These are phyloP conservation scores for Immersiporthe knoxdaviesiana DNA, from an alignment of 2,329 filamentous ascomycete species.

Conservation along the genomic window DNA sequence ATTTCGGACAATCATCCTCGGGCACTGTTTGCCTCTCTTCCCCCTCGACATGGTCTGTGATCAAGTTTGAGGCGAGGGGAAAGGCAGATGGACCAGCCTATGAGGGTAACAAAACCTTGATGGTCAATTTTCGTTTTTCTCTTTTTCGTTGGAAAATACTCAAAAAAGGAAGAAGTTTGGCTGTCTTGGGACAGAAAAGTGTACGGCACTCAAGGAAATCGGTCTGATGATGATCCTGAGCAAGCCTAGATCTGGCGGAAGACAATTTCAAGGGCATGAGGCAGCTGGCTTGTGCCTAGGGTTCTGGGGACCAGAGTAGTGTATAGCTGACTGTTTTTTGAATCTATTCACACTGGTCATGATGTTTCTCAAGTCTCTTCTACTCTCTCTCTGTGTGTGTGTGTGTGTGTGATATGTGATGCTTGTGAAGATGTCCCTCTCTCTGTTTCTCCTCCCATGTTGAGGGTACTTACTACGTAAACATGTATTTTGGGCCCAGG, in stretches of 20 bases:
- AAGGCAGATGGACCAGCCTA: conserved; percentile 18
- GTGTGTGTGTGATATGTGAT: neutral
- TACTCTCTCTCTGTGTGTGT: neutral
- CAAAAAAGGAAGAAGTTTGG: neutral
- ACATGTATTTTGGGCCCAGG: neutral
- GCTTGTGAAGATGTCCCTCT: neutral
- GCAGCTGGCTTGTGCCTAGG: conserved; percentile 27
- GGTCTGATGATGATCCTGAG: conserved; percentile 26
- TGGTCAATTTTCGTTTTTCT: neutral
- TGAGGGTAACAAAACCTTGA: neutral
- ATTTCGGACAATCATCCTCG: conserved; percentile 29
- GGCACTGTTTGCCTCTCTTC: conserved; percentile 10
- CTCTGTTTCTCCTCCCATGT: no score
- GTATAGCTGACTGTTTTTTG: conserved; percentile 54
- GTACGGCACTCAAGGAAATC: conserved; percentile 22
- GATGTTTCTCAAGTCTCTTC: neutral
- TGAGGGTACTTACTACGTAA: no score
- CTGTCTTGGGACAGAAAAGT: conserved; percentile 1
- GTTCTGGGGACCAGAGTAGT: conserved; percentile 34
- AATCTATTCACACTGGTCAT: conserved; percentile 51
- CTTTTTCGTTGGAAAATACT: neutral
- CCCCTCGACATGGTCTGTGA: conserved; percentile 24
- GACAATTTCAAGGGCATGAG: conserved; percentile 30
- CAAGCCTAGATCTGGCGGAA: conserved; percentile 39
- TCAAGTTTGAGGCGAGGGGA: conserved; percentile 14